Base-by-base conservation (phyloP, 2,329 filamentous ascomycete genomes). In the Hymenoscyphus infarciens region DNA sequence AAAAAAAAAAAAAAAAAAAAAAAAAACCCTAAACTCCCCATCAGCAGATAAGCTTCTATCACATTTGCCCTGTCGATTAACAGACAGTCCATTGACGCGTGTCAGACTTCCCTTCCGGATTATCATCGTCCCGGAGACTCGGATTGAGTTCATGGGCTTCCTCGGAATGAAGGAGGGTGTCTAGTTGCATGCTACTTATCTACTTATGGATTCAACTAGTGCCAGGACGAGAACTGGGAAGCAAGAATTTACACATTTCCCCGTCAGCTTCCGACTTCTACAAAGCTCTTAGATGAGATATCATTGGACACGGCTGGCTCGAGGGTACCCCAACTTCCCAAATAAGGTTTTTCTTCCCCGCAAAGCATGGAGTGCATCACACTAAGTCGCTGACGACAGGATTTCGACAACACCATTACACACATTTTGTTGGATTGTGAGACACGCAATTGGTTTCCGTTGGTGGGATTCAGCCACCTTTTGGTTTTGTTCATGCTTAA, bases 321-420 rank as follows among this genome's bases (percentile, higher is more conserved):
- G 7, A 49, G 7, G 11, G 42, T 49, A 49, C 19, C 42, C n/a
- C 42, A 49, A 49, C 42, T 22, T 49, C 42, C 33, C 42, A 49
- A 25, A 49, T 49, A 49, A 49, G 42, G 42, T 49, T 49, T 49
- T 25, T 22, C 42, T 63, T 63, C 61, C 61, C 61, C 61, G 53
- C 61, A 63, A 57, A 49, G 7, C 29, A 31, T 59, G 56, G 27
- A 56, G 57, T 59, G 27, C 56, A 59, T 55, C 10, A 16, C 16
- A 39, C 61, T 55, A 62, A 56, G 39, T 22, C 38, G 29, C 42
- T 56, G 49, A 35, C 55, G 42, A 45, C 29, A 19, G 25, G n/a
- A 49, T 19, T 45, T 45, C 25, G 42, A 49, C 42, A 49, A 10
- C n/a, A 49, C 33, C 33, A 35, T 10, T 8, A 35, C 33, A 35